phyloP scores from a whole-genome alignment of 2,329 filamentous ascomycete genomes.

The Exophiala alcalophila region DNA sequence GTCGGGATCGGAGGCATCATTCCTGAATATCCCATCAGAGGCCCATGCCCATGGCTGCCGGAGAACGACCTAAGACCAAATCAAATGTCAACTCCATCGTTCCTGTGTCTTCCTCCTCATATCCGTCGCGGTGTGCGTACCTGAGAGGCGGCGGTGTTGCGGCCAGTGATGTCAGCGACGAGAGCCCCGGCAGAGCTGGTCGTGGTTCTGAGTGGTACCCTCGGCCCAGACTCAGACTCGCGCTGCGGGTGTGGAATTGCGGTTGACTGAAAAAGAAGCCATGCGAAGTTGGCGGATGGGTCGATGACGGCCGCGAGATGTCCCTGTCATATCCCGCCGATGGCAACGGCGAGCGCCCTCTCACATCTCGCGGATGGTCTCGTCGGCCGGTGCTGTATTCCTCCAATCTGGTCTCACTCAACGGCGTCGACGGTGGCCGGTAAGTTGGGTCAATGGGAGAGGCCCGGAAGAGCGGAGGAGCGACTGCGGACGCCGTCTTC shows the following conservation, averaged over 20 bases:
- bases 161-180: constrained; percentile 58
- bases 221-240: constrained; percentile 40
- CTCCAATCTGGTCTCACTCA: constrained; percentile 47
- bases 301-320: constrained; percentile 54
- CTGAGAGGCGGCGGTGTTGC: constrained; percentile 53
- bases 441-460: constrained; percentile 52
- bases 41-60: constrained; percentile 58
- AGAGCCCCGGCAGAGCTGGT: constrained; percentile 54
- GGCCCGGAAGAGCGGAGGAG: constrained; percentile 58
- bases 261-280: constrained; percentile 35
- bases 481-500: constrained; percentile 58
- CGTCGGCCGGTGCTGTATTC: constrained; percentile 39
- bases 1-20: constrained; percentile 27
- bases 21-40: constrained; percentile 50
- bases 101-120: background rate
- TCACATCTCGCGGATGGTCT: constrained; percentile 42
- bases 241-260: constrained; percentile 38
- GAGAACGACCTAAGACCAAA: constrained; percentile 47
- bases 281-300: constrained; percentile 47
- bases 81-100: background rate
- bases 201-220: constrained; percentile 28
- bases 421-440: constrained; percentile 43
- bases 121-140: constrained; percentile 40
- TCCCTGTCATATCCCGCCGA: constrained; percentile 44
- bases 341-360: constrained; percentile 46